phyloP scores from a whole-genome alignment of 2,329 filamentous ascomycete species.

The Escovopsis weberi region DNA sequence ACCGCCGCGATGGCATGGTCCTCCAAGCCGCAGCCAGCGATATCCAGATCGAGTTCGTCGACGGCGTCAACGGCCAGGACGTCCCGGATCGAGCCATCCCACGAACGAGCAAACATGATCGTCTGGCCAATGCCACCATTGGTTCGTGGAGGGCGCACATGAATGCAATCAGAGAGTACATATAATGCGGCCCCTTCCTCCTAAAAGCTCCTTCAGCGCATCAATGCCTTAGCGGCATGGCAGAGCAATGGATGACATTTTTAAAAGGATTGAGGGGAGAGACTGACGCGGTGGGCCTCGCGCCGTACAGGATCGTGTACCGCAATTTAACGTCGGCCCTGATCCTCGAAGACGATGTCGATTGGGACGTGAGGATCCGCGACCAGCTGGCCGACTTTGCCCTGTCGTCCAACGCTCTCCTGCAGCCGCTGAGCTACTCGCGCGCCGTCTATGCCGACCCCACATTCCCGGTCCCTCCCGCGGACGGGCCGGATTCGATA shows the following conservation, averaged over 20 bases:
- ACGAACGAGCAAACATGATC: constrained; percentile 14
- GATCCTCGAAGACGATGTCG: constrained; percentile 30
- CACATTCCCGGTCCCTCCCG: background rate
- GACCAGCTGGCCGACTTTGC: constrained; percentile 8
- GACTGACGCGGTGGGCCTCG: too few species aligned
- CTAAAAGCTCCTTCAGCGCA: too few species aligned
- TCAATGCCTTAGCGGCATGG: too few species aligned
- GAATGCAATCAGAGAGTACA: constrained; percentile 18
- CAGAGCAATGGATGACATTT: too few species aligned
- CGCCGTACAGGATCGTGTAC: constrained; percentile 15
- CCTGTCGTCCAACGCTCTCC: background rate
- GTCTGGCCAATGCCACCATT: constrained; percentile 17
- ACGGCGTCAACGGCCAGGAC: constrained; percentile 26
- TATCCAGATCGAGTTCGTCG: constrained; percentile 29
- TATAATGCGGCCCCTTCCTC: background rate
- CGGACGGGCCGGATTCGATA: background rate
- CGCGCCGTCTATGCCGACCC: background rate
- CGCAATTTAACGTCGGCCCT: constrained; percentile 21
- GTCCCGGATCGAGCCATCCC: constrained; percentile 23
- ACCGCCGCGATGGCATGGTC: constrained; percentile 34
- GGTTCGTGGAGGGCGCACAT: constrained; percentile 29
- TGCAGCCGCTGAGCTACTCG: background rate
- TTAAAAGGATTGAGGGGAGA: too few species aligned
- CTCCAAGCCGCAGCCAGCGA: constrained; percentile 30
- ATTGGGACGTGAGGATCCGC: constrained; percentile 27